phyloP scores from a whole-genome alignment of 1,139 yeast genomes.

The Yamadazyma atmosphaerica region DNA sequence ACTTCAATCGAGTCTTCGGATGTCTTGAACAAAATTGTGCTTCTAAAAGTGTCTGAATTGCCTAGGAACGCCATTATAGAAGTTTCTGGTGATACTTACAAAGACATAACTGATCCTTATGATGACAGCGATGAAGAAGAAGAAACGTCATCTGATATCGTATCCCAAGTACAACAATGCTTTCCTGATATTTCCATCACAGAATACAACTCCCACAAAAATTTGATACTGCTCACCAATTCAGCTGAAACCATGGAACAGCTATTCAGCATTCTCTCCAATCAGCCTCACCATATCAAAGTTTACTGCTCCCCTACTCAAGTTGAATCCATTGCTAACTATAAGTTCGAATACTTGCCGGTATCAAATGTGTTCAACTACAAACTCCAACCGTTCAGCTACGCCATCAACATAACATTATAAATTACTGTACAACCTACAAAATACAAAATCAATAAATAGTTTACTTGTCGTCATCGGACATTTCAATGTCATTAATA shows the following conservation, averaged over 20 bases:
- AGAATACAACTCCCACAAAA: conserved; percentile 9
- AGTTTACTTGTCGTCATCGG: conserved; percentile 1
- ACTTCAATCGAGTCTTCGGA: conserved; percentile 11
- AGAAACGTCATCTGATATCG: conserved; percentile 2
- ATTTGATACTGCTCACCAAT: conserved; percentile 9
- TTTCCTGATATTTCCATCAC: conserved; percentile 5
- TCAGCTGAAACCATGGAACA: conserved; percentile 11
- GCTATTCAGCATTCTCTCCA: conserved; percentile 9
- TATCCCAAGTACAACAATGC: not conserved
- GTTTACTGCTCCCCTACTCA: conserved; percentile 10
- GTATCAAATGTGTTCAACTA: conserved; percentile 23
- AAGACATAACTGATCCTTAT: conserved; percentile 33
- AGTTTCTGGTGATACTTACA: conserved; percentile 68
- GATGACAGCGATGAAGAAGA: conserved; percentile 45
- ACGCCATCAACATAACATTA: conserved; percentile 22
- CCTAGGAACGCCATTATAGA: conserved; percentile 76
- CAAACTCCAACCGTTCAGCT: conserved; percentile 20
- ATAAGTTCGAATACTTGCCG: conserved; percentile 25
- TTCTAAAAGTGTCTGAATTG: conserved; percentile 59
- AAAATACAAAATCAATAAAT: not conserved
- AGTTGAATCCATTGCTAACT: not conserved
- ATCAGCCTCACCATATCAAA: conserved; percentile 4
- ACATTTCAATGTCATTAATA: conserved; percentile 9
- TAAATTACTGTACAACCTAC: conserved; percentile 6
- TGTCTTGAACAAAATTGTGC: conserved; percentile 33